Conservation (phyloP, 306 rosid species). For the Citrullus amarus region DNA sequence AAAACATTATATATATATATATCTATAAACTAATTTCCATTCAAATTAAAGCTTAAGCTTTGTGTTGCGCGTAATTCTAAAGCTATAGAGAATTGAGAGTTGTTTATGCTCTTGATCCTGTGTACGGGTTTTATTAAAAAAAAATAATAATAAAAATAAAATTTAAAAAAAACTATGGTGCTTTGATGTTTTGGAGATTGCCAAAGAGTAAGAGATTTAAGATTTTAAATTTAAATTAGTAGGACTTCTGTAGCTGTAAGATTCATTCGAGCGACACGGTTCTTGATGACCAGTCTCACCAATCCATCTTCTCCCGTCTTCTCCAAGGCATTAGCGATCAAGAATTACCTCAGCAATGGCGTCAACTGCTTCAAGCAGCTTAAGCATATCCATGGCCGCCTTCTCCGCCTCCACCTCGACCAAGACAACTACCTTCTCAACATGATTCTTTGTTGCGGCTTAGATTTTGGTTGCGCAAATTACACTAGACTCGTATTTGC, state of each 20-base stretch:
- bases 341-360: slow-evolving; percentile 26
- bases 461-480: slow-evolving; percentile 14
- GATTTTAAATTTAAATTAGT: no score
- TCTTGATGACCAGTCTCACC: slow-evolving; percentile 20
- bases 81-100: no score
- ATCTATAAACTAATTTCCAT: no score
- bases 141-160: no score
- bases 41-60: no score
- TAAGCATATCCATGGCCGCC: slow-evolving; percentile 39
- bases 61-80: no score
- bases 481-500: background rate
- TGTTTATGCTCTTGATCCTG: no score
- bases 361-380: slow-evolving; percentile 36
- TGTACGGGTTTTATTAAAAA: no score
- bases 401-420: slow-evolving; percentile 41
- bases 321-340: slow-evolving; percentile 28
- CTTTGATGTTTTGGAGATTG: no score
- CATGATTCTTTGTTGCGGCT: slow-evolving; percentile 29
- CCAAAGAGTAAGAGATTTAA: no score
- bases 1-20: no score
- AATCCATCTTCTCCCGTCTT: slow-evolving; percentile 13
- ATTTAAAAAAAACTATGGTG: no score
- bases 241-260: background rate
- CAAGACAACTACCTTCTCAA: slow-evolving; percentile 40
- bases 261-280: background rate